Conservation (phyloP, 148 eudicot genomes). For the Limonium bicolor region DNA sequence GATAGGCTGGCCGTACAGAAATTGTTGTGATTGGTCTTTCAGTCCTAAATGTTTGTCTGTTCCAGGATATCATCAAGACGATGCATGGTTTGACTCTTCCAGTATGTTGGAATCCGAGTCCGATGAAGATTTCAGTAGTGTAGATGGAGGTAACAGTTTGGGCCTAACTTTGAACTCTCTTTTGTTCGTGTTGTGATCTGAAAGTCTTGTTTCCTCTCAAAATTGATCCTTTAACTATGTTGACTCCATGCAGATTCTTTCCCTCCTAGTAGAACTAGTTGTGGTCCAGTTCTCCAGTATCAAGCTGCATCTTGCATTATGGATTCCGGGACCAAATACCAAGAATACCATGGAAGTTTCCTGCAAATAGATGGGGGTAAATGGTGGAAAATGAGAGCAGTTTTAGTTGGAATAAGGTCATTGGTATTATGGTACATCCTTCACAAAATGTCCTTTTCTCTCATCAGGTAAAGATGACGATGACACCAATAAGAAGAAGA, state of each 20-base stretch:
- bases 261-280: constrained; percentile 17
- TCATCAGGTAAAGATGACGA: constrained; percentile 26
- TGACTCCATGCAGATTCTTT: too few relatives aligned
- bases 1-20: too few relatives aligned
- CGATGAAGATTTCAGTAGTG: constrained; percentile 54
- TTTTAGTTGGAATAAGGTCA: constrained; percentile 12
- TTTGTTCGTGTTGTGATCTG: constrained; percentile 6
- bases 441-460: background rate
- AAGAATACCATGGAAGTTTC: constrained; percentile 38
- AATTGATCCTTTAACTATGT: too few relatives aligned
- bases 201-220: constrained; percentile 13
- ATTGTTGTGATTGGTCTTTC: too few relatives aligned
- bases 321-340: constrained; percentile 28
- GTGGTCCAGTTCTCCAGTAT: constrained; percentile 34
- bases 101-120: constrained; percentile 52
- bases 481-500: constrained; percentile 23
- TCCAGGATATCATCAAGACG: constrained; percentile 36
- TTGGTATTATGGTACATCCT: constrained; percentile 11
- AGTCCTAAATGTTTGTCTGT: background rate
- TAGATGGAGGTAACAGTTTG: constrained; percentile 32
- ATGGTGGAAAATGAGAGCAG: constrained; percentile 11
- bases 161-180: background rate
- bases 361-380: constrained; percentile 28
- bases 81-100: constrained; percentile 48
- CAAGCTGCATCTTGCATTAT: constrained; percentile 35